Evolutionary conservation across 805 yeast species (phyloP), one percentile per base, ranked within the genome.

Genomic region (Kodamaea restingae): DNA sequence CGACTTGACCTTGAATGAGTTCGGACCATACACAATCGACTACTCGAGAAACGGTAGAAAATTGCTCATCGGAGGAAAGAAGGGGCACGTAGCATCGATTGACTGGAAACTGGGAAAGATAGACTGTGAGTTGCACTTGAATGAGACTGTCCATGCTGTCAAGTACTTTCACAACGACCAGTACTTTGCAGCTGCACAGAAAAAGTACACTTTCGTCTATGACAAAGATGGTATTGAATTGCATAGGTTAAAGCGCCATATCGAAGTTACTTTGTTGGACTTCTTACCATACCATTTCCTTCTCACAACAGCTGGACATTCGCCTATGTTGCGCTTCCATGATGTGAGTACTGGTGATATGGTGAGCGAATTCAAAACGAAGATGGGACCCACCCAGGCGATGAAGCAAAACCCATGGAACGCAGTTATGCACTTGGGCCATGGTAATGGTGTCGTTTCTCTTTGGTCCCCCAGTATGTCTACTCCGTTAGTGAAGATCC

Each of bases 181-280:
- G 61, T 88, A 71, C 61, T 88, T 87, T 66, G 99, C 99, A 0
- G 96, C 82, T 12, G 98, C 99, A 2, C 99, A 93, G 65, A 90
- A 88, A 64, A 90, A 88, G 60, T 87, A 91, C 61, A 85, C 93
- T 0, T 93, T 83, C 58, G 85, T 93, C 26, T 93, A 93, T 60
- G 96, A 93, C 61, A 81, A 82, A 48, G 78, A 81, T 45, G 99
- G 99, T 20, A 73, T 83, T 39, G 99, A 93, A 70, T 65, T 93
- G 43, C 99, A 93, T 63, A 78, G 95, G 54, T 71, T 93, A 62
- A 85, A 84, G 53, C 93, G 86, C 56, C 98, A 93, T 59, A 71
- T 88, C 20, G 98, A 90, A 50, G 82, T 82, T 18, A 86, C 90
- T 27, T 69, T 76, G 43, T 67, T 93, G 54, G 95, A 90, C 46